These are phyloP conservation scores for Jasminum sambac DNA, from an alignment of 257 asterid species.

Conservation along the genomic window DNA sequence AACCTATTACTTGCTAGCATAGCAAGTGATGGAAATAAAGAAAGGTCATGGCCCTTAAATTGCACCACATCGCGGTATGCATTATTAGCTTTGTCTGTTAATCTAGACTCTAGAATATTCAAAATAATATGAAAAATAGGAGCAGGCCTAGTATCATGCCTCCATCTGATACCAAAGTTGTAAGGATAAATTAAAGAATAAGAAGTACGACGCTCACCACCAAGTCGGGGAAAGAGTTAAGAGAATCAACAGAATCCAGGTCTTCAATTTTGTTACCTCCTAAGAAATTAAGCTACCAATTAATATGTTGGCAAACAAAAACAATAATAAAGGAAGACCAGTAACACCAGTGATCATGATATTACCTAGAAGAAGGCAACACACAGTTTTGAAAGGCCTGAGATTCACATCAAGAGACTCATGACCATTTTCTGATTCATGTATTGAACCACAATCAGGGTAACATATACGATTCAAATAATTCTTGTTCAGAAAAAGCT, in stretches of 20 bases:
- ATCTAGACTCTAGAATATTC: too few species aligned
- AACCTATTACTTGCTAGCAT: slow-evolving; percentile 6
- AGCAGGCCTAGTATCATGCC: neutral
- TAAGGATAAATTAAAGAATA: neutral
- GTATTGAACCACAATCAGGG: slow-evolving; percentile 45
- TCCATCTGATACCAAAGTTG: slow-evolving; percentile 6
- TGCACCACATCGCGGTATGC: too few species aligned
- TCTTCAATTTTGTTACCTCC: slow-evolving; percentile 77
- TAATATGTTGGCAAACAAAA: slow-evolving; percentile 21
- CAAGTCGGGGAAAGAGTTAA: slow-evolving; percentile 77
- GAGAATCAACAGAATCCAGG: slow-evolving; percentile 70
- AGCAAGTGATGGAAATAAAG: slow-evolving; percentile 1
- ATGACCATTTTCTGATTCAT: slow-evolving; percentile 32
- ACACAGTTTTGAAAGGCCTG: slow-evolving; percentile 64
- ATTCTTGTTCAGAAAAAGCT: slow-evolving; percentile 83
- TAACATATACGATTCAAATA: slow-evolving; percentile 53
- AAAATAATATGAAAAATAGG: too few species aligned
- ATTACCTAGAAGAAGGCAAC: slow-evolving; percentile 79
- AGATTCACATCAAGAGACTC: slow-evolving; percentile 39
- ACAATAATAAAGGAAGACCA: slow-evolving; percentile 17
- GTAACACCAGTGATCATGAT: neutral
- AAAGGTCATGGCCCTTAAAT: neutral
- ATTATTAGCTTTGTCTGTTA: too few species aligned
- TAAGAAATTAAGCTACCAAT: slow-evolving; percentile 39
- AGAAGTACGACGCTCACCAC: slow-evolving; percentile 49